Evolutionary conservation across 2,329 filamentous ascomycete genomes (phyloP), one percentile per base, ranked within the genome.

Genomic region (Monosporascus sp.): DNA sequence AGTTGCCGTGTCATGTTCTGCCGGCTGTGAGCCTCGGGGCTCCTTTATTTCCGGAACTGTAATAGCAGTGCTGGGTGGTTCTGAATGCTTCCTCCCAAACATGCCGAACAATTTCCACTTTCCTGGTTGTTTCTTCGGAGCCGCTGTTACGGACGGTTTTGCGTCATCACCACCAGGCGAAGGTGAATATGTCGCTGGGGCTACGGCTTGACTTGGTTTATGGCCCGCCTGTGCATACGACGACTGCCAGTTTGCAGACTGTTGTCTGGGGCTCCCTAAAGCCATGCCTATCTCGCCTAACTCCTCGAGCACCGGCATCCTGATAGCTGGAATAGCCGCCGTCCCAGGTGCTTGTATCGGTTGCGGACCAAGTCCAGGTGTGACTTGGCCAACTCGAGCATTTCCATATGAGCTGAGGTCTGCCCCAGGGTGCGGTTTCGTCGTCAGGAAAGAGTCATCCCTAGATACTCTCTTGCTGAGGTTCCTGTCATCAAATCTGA

Each of bases 241-340:
- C 17, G 54, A 36, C 27, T 50, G 55, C 51, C 60, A 60, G 41
- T 66, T 65, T 20, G 60, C 55, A 37, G 72, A 71, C 17, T 71
- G 68, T 39, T 74, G 72, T n/a, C 76, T 72, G 24, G 88, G 88
- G 62, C 87, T 90, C 35, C 87, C 88, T 52, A 90, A 71, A 1
- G 88, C 88, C 77, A 91, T 85, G 9, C 88, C 88, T 56, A 91
- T 90, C 60, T 74, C 76, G 6, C 17, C 47, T 50, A 18, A 56
- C 74, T 71, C 45, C 74, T 7, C 72, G 70, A 2, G 75, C 74
- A 31, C 65, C 67, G 50, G 74, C 60, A 8, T 70, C 57, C 73
- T 69, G 22, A 71, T 63, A 24, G 51, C 53, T 22, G 70, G 66
- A 25, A 70, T 63, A 17, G 68, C 69, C 44, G 60, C 58, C 31